Percentiles rank a stretch among this genome's conserved stretches.
Evolutionary conservation across 176 grass and related monocot genomes (phyloP).

Genomic region (Typha latifolia): DNA sequence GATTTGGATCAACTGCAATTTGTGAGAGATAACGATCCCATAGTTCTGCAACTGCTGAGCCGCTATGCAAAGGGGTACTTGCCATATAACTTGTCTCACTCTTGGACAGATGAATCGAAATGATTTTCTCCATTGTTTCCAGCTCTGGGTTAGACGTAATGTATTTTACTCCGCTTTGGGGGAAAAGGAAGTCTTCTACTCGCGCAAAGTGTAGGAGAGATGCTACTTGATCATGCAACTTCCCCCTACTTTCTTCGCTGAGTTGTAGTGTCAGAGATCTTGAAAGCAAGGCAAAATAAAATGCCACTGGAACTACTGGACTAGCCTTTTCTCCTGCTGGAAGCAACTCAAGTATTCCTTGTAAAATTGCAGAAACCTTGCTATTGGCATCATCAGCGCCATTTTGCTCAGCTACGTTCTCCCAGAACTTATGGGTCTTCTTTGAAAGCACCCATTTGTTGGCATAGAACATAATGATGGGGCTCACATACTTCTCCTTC

Average conservation of each 20-base stretch:
- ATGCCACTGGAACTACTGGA: constrained; percentile 40
- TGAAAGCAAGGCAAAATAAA: constrained; percentile 79
- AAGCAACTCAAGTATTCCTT: constrained; percentile 58
- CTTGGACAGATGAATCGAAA: constrained; percentile 31
- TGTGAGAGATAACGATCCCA: constrained; percentile 68
- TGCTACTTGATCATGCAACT: constrained; percentile 32
- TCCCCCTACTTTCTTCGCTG: constrained; percentile 24
- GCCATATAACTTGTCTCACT: constrained; percentile 1
- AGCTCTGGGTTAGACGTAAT: constrained; percentile 34
- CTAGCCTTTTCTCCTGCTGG: constrained; percentile 24
- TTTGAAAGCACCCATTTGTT: constrained; percentile 99
- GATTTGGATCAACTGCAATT: constrained; percentile 36
- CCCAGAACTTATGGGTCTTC: constrained; percentile 94
- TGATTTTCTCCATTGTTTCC: constrained; percentile 50
- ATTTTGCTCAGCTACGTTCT: constrained; percentile 38
- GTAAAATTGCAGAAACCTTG: constrained; percentile 42
- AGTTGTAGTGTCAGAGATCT: constrained; percentile 59
- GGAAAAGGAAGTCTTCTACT: constrained; percentile 67
- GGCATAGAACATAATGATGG: constrained; percentile 75
- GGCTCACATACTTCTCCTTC: constrained; percentile 93
- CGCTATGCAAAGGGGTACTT: constrained; percentile 10
- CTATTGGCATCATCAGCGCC: constrained; percentile 45
- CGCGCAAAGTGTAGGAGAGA: constrained; percentile 50
- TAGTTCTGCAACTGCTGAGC: constrained; percentile 38
- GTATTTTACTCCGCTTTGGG: constrained; percentile 23